These are phyloP conservation scores for Lepidium aucheri DNA, from an alignment of 345 rosid species.

Conservation along the genomic window DNA sequence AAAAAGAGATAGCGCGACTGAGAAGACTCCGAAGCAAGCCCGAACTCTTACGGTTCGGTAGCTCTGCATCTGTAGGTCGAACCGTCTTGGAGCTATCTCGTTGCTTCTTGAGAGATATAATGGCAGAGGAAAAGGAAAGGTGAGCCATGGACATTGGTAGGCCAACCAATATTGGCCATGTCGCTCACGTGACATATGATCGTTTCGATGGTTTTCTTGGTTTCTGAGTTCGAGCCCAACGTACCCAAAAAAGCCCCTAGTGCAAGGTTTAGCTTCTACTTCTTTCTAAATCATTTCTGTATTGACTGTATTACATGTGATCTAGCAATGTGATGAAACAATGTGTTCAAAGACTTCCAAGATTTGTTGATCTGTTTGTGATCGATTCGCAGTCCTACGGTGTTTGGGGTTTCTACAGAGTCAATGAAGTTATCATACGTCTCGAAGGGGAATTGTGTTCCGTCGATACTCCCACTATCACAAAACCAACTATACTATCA, in stretches of 20 bases:
- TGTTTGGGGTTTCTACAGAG: constrained; percentile 88
- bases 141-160: constrained; percentile 72
- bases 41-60: constrained; percentile 19
- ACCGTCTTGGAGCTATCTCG: constrained; percentile 17
- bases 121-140: constrained; percentile 27
- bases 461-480: constrained; percentile 63
- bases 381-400: constrained; percentile 60
- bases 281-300: neutral
- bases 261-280: constrained; percentile 52
- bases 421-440: constrained; percentile 88
- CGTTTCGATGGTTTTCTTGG: constrained; percentile 91
- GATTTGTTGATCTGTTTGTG: neutral
- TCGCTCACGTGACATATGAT: constrained; percentile 88
- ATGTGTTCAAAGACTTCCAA: neutral
- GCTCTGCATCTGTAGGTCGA: constrained; percentile 20
- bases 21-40: constrained; percentile 14
- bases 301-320: neutral
- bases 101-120: constrained; percentile 18
- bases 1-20: constrained; percentile 15
- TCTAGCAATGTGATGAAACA: neutral
- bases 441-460: constrained; percentile 80
- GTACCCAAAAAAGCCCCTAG: constrained; percentile 80
- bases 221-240: constrained; percentile 79
- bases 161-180: constrained; percentile 80
- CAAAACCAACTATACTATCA: constrained; percentile 67